Percentiles rank a stretch among this genome's conserved stretches.
phyloP scores from a whole-genome alignment of 441 rosid species.

The Gossypium laxum region DNA sequence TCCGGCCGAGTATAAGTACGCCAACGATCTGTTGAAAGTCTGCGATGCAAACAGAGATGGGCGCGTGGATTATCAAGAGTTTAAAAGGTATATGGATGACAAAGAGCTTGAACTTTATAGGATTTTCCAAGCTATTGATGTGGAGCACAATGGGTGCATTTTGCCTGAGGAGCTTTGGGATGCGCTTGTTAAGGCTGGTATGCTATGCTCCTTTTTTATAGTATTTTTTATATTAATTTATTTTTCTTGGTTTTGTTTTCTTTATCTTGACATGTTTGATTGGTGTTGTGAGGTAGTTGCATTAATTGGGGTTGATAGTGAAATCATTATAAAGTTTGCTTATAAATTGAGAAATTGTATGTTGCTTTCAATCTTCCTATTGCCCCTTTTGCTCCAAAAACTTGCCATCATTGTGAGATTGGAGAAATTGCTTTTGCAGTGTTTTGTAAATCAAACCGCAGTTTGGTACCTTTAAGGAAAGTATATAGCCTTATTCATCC shows the following conservation, averaged over 20 bases:
- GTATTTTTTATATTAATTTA: background rate
- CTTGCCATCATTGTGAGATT: background rate
- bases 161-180: constrained; percentile 91
- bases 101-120: constrained; percentile 89
- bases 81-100: constrained; percentile 77
- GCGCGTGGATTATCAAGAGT: constrained; percentile 72
- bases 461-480: background rate
- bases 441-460: background rate
- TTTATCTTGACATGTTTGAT: background rate
- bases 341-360: background rate
- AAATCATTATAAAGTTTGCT: background rate
- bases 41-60: constrained; percentile 86
- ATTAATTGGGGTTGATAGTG: background rate
- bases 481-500: background rate
- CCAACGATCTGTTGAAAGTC: constrained; percentile 72
- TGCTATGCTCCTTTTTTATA: constrained; percentile 17
- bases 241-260: background rate
- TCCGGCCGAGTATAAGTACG: constrained; percentile 78
- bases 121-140: constrained; percentile 89
- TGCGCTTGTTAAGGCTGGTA: constrained; percentile 89
- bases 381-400: background rate
- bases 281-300: constrained; percentile 3
- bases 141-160: constrained; percentile 88
- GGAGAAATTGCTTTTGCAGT: background rate
- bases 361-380: background rate